A percentile compares a stretch with the other conserved stretches of the same genome.
Conservation (phyloP, 495 filamentous ascomycete genomes). For the Podospora conica region DNA sequence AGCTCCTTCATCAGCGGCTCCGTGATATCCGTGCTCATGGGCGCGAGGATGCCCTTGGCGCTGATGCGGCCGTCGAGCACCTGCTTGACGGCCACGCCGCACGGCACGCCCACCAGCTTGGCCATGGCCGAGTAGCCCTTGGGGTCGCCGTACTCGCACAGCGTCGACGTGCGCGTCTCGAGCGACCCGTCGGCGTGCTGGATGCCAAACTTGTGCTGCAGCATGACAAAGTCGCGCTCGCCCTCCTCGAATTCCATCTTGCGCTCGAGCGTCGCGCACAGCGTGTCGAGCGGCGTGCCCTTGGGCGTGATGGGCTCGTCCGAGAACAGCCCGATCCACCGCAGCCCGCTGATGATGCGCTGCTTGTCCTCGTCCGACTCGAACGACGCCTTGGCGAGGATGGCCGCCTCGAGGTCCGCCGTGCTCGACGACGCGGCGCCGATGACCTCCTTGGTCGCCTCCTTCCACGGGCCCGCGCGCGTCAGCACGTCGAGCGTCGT, state of each 20-base stretch:
- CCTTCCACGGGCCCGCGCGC: conserved; percentile 65
- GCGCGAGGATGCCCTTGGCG: conserved; percentile 74
- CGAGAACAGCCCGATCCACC: conserved; percentile 86
- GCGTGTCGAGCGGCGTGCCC: conserved; percentile 78
- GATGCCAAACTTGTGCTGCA: conserved; percentile 89
- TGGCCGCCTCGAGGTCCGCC: conserved; percentile 62
- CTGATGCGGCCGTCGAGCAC: conserved; percentile 76
- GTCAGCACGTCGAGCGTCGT: conserved; percentile 56
- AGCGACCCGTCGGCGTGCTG: conserved; percentile 64
- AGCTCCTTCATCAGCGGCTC: conserved; percentile 61
- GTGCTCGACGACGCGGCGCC: conserved; percentile 55
- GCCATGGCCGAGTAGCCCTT: conserved; percentile 87
- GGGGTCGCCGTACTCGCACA: conserved; percentile 80
- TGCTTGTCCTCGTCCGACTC: conserved; percentile 62
- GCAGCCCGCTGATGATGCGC: conserved; percentile 68
- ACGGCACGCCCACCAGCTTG: conserved; percentile 45
- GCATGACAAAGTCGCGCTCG: conserved; percentile 78
- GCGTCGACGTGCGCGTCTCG: conserved; percentile 73
- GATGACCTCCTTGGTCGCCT: conserved; percentile 69
- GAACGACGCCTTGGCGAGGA: conserved; percentile 71
- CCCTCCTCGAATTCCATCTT: conserved; percentile 84
- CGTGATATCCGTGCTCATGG: conserved; percentile 68
- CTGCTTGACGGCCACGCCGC: conserved; percentile 60
- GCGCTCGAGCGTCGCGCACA: conserved; percentile 83
- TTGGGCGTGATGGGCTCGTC: conserved; percentile 63